These are phyloP conservation scores for Desmodesmus armatus DNA, from an alignment of 139 green algal genomes.

Conservation along the genomic window DNA sequence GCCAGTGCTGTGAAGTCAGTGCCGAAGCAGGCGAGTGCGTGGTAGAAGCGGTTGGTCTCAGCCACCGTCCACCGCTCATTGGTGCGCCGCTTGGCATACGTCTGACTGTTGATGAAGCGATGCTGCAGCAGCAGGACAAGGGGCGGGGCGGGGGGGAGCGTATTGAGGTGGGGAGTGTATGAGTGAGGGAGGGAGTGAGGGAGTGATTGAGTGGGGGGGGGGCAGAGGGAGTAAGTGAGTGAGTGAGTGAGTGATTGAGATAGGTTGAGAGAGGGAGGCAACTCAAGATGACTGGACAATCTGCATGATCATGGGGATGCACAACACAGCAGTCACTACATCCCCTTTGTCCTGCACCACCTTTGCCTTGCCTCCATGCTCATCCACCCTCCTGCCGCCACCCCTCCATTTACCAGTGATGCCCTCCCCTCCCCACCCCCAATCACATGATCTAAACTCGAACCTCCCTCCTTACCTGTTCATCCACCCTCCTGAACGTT, in stretches of 20 bases:
- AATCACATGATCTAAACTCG: neutral
- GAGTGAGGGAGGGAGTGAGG: too few relatives aligned
- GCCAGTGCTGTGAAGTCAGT: constrained; percentile 84
- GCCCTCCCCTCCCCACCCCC: too few relatives aligned
- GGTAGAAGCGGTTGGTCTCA: constrained; percentile 82
- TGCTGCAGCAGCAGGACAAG: neutral
- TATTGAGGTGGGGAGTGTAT: too few relatives aligned
- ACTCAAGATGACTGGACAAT: neutral
- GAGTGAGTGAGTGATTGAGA: neutral
- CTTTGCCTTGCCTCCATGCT: too few relatives aligned
- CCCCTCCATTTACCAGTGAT: too few relatives aligned
- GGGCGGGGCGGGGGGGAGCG: too few relatives aligned
- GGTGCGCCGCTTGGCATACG: constrained; percentile 25
- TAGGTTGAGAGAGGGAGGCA: neutral
- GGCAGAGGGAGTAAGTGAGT: neutral
- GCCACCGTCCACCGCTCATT: constrained; percentile 72
- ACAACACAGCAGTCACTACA: neutral
- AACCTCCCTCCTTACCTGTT: constrained; percentile 22
- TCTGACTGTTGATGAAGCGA: constrained; percentile 17
- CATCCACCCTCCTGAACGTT: constrained; percentile 44
- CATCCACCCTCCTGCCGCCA: too few relatives aligned
- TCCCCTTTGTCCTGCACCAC: too few relatives aligned
- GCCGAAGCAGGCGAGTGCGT: constrained; percentile 76
- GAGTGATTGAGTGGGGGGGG: too few relatives aligned
- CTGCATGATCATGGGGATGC: neutral